Percentiles rank a stretch among this genome's conserved stretches.
These are phyloP conservation scores for Neonothopanus nambi DNA, from an alignment of 1,284 basidiomycete genomes.

Conservation along the genomic window DNA sequence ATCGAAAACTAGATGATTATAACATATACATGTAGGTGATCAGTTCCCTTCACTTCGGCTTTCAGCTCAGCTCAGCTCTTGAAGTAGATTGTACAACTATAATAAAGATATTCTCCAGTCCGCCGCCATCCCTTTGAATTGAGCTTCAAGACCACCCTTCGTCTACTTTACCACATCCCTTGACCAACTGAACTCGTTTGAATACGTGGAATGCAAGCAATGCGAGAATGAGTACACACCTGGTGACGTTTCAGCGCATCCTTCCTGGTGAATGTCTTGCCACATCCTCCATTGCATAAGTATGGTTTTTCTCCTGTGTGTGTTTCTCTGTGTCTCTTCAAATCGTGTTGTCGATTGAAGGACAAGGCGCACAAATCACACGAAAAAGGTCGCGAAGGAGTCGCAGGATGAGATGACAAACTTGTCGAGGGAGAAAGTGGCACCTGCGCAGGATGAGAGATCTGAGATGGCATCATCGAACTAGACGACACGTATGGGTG, in stretches of 20 bases:
- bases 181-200: conserved; percentile 59
- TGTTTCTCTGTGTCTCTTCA: conserved; percentile 79
- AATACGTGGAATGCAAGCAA: conserved; percentile 10
- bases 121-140: not conserved
- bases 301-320: conserved; percentile 82
- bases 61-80: conserved; percentile 10
- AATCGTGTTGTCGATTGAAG: conserved; percentile 79
- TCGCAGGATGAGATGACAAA: conserved; percentile 58
- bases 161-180: conserved; percentile 71
- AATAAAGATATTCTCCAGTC: not conserved
- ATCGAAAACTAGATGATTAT: conserved; percentile 25
- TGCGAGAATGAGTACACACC: conserved; percentile 38
- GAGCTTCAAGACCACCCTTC: conserved; percentile 37
- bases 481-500: conserved; percentile 20
- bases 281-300: conserved; percentile 76
- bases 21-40: conserved; percentile 8
- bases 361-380: conserved; percentile 80
- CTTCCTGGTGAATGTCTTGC: conserved; percentile 82
- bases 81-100: conserved; percentile 8
- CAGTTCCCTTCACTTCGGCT: not conserved
- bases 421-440: conserved; percentile 35
- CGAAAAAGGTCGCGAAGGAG: conserved; percentile 68
- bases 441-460: conserved; percentile 26
- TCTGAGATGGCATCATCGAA: conserved; percentile 3
- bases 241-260: conserved; percentile 82